A percentile compares a stretch with the other conserved stretches of the same genome.
Evolutionary conservation across 148 eudicot genomes (phyloP).

Genomic region (Spergularia marina): DNA sequence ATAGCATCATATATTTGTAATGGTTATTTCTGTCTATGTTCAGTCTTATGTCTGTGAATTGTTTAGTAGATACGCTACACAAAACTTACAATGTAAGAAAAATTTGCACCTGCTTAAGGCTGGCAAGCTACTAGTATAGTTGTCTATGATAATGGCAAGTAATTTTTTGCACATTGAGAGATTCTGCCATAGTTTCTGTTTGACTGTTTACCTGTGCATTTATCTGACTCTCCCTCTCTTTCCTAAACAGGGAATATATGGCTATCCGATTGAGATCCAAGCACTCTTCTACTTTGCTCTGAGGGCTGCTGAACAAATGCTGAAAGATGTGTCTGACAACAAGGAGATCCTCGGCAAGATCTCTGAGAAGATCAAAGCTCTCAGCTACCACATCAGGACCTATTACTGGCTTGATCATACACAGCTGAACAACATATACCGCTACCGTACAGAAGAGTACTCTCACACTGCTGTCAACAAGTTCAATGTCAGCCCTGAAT

Average conservation of each 20-base stretch:
- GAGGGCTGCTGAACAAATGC: slow-evolving; percentile 52
- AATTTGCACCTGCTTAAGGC: no score
- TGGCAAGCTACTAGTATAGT: no score
- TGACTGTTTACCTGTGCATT: not conserved
- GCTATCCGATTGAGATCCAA: no score
- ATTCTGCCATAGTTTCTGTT: not conserved
- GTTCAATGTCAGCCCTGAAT: slow-evolving; percentile 58
- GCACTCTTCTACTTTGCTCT: slow-evolving; percentile 30
- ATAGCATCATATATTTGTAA: no score
- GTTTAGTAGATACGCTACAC: no score
- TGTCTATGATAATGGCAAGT: not conserved
- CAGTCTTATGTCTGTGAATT: no score
- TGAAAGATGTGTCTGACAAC: slow-evolving; percentile 48
- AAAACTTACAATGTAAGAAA: no score
- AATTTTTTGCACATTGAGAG: not conserved
- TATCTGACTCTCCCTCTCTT: slow-evolving; percentile 6
- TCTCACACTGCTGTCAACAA: slow-evolving; percentile 66
- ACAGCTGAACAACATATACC: slow-evolving; percentile 60
- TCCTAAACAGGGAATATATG: slow-evolving; percentile 49
- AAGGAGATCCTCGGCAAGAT: slow-evolving; percentile 51
- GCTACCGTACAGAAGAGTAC: slow-evolving; percentile 55
- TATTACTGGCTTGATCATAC: slow-evolving; percentile 68
- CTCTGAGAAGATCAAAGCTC: slow-evolving; percentile 44
- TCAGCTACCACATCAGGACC: slow-evolving; percentile 53
- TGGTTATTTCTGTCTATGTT: no score